Evolutionary conservation across 768 basidiomycete species (phyloP), one percentile per base, ranked within the genome.

Genomic region (Russula griseocarnosa): DNA sequence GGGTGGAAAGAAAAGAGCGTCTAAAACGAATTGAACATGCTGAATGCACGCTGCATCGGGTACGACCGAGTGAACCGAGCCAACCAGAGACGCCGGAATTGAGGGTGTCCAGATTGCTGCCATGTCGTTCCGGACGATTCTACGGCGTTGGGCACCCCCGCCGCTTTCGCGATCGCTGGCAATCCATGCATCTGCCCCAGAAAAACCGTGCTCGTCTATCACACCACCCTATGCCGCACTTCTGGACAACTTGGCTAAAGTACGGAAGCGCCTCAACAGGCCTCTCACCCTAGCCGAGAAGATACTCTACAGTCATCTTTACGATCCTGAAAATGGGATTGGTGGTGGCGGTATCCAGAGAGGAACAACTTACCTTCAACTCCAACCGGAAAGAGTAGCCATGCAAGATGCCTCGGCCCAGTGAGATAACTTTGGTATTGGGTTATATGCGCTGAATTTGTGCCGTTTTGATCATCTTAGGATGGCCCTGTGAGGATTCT

Each of bases 241-340:
- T 42, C 79, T 90, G 38, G 71, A 81, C 69, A 94, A 88, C 55
- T 83, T 97, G 61, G 78, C 82, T 58, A 76, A 76, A 58, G 91
- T 93, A 58, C 85, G 90, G 50, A 73, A 80, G 60, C 75, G 90
- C 51, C 81, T 98, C 61, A 76, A 80, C 69, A 79, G 87, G 59
- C 95, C 94, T 42, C 77, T 99, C 60, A 93, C 94, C 3, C 81
- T 99, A n/a, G 89, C 95, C 24, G 97, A 99, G 76, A 99, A 99
- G 81, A 95, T 98, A 49, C 81, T 99, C 34, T 98, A 97, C 76
- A 88, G 92, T 70, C 97, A 99, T 76, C 78, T 98, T 60, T 76
- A 84, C 66, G 83, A 96, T 69, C 92, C 92, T 5, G 83, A 87
- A 62, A 84, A 86, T 70, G 76, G 95, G 53, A 81, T 82, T 40